Evolutionary conservation across 2,329 filamentous ascomycete genomes (phyloP).

Genomic region (Monosporascus sp.): DNA sequence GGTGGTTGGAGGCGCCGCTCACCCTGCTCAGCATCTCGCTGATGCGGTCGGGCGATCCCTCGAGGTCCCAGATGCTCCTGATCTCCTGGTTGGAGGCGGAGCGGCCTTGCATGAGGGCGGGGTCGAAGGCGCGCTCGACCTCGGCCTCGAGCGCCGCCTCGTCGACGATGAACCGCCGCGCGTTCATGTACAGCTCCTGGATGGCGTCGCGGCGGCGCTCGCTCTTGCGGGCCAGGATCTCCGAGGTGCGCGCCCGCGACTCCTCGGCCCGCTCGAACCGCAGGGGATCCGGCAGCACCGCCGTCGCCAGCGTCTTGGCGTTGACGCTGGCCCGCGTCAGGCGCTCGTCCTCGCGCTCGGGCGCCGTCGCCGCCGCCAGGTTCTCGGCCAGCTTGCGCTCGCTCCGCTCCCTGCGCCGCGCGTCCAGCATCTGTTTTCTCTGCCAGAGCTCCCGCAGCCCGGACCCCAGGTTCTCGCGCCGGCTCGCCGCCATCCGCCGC

Average conservation of each 20-base stretch:
- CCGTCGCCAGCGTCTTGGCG: slow-evolving; percentile 43
- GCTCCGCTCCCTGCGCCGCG: slow-evolving; percentile 32
- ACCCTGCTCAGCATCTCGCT: slow-evolving; percentile 38
- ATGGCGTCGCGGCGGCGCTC: slow-evolving; percentile 64
- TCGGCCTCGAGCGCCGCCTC: slow-evolving; percentile 70
- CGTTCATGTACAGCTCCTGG: slow-evolving; percentile 86
- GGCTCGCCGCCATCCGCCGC: slow-evolving; percentile 63
- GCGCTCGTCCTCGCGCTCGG: slow-evolving; percentile 70
- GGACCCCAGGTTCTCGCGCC: slow-evolving; percentile 67
- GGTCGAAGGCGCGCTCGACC: slow-evolving; percentile 73
- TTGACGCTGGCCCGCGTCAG: slow-evolving; percentile 67
- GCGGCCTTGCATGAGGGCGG: slow-evolving; percentile 45
- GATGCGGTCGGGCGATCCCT: slow-evolving; percentile 42
- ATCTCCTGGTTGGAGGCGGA: slow-evolving; percentile 23
- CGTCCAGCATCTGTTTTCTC: slow-evolving; percentile 51
- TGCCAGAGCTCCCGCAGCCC: slow-evolving; percentile 66
- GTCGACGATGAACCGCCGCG: slow-evolving; percentile 78
- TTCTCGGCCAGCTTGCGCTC: slow-evolving; percentile 42
- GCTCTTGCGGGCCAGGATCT: slow-evolving; percentile 45
- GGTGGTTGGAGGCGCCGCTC: slow-evolving; percentile 18
- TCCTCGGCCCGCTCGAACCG: slow-evolving; percentile 51
- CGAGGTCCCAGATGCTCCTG: slow-evolving; percentile 49
- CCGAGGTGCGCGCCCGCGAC: slow-evolving; percentile 35
- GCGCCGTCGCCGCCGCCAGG: slow-evolving; percentile 49
- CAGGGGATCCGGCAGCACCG: slow-evolving; percentile 56